Base-by-base conservation (phyloP, 768 basidiomycete species). In the Lactarius vividus region DNA sequence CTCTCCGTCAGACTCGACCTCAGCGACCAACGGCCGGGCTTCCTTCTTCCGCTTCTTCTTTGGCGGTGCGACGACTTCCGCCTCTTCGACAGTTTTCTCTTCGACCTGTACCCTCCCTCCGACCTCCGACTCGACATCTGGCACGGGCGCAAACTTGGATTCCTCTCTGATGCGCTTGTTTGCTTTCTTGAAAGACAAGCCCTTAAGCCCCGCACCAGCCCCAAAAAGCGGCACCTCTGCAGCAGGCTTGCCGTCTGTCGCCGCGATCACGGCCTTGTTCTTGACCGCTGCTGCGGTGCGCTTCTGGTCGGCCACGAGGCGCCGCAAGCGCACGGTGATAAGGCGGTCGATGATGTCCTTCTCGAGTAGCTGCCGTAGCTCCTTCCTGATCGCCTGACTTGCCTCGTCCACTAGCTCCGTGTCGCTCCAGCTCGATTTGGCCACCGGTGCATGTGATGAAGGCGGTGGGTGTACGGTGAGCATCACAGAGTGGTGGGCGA, bases 281-380 rank as follows among this genome's bases (percentile, higher is more conserved):
- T 73, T 72, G 74, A 70, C 72, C 60, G 74, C 71, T 53, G 68
- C 62, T 55, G 63, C 72, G 71, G 78, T 80, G 71, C 75, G 74
- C 75, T 81, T 84, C 76, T 84, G 83, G 69, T 85, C 84, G 16
- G 73, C 73, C 55, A 87, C 82, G 46, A 89, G 67, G 68, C 79
- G 77, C 66, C 82, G 77, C 57, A 92, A 68, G 44, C 84, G 84
- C 29, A 77, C 73, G 10, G 79, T 82, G 16, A 91, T 83, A 2
- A 90, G 75, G 23, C 84, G 82, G 53, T 88, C 87, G 68, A 78
- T 77, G 37, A 92, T 78, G 70, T 92, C 90, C 75, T 84, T 86
- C 75, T 86, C 84, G 57, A 92, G 76, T 59, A 84, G 65, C 15
- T 63, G 74, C 66, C 75, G 78, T 59, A 93, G 77, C 74, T 92